Conservation (phyloP, 257 asterid genomes). For the Echium plantagineum region DNA sequence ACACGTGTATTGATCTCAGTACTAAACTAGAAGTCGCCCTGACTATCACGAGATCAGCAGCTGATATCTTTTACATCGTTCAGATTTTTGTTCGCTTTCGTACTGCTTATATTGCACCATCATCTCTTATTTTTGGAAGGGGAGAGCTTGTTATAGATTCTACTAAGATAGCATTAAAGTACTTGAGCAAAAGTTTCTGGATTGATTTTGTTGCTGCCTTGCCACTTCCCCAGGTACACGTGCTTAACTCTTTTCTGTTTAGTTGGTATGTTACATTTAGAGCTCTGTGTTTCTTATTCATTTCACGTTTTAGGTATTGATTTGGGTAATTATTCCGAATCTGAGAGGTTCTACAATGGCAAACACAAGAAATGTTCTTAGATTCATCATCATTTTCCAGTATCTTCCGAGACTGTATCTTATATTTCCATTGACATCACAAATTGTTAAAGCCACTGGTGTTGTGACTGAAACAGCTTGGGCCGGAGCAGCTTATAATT, state of each 20-base stretch:
- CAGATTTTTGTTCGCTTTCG: slow-evolving; percentile 65
- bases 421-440: slow-evolving; percentile 75
- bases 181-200: slow-evolving; percentile 51
- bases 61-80: slow-evolving; percentile 59
- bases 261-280: not conserved
- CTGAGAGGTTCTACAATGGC: slow-evolving; percentile 65
- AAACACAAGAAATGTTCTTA: slow-evolving; percentile 76
- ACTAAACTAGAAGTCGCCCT: slow-evolving; percentile 50
- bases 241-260: not conserved
- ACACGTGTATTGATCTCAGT: slow-evolving; percentile 63
- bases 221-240: slow-evolving; percentile 93
- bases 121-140: slow-evolving; percentile 96
- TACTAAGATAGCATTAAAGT: slow-evolving; percentile 51
- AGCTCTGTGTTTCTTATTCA: not conserved
- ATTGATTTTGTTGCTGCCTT: slow-evolving; percentile 64
- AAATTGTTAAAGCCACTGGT: slow-evolving; percentile 86
- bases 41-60: slow-evolving; percentile 58
- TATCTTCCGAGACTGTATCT: slow-evolving; percentile 72
- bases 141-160: slow-evolving; percentile 91
- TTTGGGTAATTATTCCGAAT: slow-evolving; percentile 65
- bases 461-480: slow-evolving; percentile 94
- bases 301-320: slow-evolving; percentile 38
- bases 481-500: slow-evolving; percentile 99
- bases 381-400: slow-evolving; percentile 75
- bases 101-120: slow-evolving; percentile 90